Conservation (phyloP, 2,329 filamentous ascomycete genomes). For the Fusarium haematococcum region DNA sequence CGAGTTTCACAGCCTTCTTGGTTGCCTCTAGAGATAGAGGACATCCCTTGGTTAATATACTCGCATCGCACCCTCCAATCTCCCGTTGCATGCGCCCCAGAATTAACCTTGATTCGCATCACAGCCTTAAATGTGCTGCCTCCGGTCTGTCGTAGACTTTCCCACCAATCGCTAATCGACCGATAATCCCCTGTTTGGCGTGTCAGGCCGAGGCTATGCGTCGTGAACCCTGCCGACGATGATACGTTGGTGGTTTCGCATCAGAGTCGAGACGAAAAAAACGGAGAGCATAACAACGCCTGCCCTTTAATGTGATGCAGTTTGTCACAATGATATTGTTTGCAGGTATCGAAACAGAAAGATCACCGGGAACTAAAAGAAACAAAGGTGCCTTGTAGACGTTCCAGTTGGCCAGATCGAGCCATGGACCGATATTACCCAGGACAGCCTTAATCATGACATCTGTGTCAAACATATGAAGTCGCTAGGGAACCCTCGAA, state of each 20-base stretch:
- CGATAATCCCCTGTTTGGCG: background rate
- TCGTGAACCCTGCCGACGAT: constrained; percentile 24
- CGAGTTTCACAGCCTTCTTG: background rate
- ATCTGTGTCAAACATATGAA: constrained; percentile 26
- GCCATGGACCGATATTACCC: background rate
- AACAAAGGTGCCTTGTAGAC: background rate
- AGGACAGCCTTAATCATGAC: background rate
- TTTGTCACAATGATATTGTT: background rate
- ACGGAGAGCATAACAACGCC: constrained; percentile 10
- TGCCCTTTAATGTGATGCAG: background rate
- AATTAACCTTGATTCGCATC: constrained; percentile 7
- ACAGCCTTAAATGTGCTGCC: background rate
- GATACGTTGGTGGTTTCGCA: constrained; percentile 32
- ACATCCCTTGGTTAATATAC: constrained; percentile 13
- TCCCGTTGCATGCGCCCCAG: background rate
- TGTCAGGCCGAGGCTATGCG: constrained; percentile 7
- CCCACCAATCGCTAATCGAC: constrained; percentile 3
- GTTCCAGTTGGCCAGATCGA: background rate
- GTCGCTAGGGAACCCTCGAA: constrained; percentile 3
- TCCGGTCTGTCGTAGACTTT: background rate
- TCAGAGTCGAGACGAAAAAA: constrained; percentile 15
- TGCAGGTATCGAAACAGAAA: background rate
- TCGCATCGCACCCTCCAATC: constrained; percentile 8
- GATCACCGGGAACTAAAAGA: background rate
- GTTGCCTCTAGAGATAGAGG: background rate